A percentile compares a stretch with the other conserved stretches of the same genome.
Evolutionary conservation across 164 flowering plant species (phyloP).

Genomic region (Magnolia changhungtana): DNA sequence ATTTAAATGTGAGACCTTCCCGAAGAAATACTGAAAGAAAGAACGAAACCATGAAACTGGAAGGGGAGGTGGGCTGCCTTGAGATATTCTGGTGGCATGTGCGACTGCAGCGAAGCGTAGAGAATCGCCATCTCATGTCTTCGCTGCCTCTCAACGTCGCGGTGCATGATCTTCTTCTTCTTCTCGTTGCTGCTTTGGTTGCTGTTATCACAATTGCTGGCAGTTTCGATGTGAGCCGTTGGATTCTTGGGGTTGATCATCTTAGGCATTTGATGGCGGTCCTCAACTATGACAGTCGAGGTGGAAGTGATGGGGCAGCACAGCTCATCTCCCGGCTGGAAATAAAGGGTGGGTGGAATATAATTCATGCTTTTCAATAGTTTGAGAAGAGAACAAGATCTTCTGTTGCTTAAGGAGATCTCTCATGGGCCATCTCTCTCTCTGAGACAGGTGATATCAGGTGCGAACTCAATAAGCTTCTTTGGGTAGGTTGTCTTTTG

Average conservation of each 20-base stretch:
- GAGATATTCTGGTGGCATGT: conserved; percentile 26
- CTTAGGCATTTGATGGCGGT: neutral
- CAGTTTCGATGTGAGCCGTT: neutral
- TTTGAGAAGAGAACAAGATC: too few species aligned
- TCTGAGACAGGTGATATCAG: too few species aligned
- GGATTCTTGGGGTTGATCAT: neutral
- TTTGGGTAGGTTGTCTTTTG: too few species aligned
- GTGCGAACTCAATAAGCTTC: too few species aligned
- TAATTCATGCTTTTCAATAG: conserved; percentile 10
- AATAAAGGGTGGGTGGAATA: conserved; percentile 6
- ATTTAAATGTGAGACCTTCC: neutral
- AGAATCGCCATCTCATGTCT: conserved; percentile 27
- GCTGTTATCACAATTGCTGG: neutral
- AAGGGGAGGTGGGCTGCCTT: conserved; percentile 15
- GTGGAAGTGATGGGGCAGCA: neutral
- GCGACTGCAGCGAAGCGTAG: conserved; percentile 20
- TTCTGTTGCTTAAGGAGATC: too few species aligned
- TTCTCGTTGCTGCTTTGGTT: neutral
- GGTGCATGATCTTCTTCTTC: conserved; percentile 23
- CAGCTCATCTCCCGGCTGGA: conserved; percentile 19
- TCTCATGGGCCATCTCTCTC: too few species aligned
- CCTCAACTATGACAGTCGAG: neutral
- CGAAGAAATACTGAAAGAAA: neutral
- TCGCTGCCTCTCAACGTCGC: conserved; percentile 26
- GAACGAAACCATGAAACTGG: neutral